phyloP scores from a whole-genome alignment of 345 rosid species.

The Anastatica hierochuntica region DNA sequence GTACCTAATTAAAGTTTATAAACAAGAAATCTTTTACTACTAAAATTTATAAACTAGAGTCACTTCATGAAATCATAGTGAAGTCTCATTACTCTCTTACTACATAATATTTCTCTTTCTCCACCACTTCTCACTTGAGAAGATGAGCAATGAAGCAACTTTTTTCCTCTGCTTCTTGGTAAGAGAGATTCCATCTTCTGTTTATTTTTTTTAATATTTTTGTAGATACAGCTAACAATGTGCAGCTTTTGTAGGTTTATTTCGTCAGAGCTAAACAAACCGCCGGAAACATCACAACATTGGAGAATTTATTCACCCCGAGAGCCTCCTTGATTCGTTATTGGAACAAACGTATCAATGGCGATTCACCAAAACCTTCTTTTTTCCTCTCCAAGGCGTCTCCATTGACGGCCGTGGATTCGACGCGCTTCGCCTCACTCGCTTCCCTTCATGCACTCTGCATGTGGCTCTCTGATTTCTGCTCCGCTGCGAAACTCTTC shows the following conservation, averaged over 20 bases:
- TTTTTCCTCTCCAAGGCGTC: slow-evolving; percentile 77
- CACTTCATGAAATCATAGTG: slow-evolving; percentile 16
- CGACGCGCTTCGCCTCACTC: slow-evolving; percentile 57
- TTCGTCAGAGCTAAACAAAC: slow-evolving; percentile 17
- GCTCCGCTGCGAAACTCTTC: slow-evolving; percentile 71
- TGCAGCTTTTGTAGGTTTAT: neutral
- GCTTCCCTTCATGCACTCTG: slow-evolving; percentile 48
- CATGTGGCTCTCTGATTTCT: slow-evolving; percentile 42
- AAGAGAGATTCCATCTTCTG: neutral
- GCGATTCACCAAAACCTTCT: slow-evolving; percentile 36
- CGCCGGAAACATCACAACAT: neutral
- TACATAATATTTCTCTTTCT: slow-evolving; percentile 21
- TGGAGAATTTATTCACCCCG: slow-evolving; percentile 53
- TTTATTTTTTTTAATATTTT: neutral
- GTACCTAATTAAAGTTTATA: too few species aligned
- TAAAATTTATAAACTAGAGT: neutral
- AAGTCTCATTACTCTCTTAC: too few species aligned
- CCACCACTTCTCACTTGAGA: slow-evolving; percentile 9
- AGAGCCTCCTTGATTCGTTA: slow-evolving; percentile 67
- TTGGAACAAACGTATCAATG: slow-evolving; percentile 61
- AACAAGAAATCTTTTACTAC: too few species aligned
- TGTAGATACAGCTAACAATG: neutral
- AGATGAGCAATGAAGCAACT: slow-evolving; percentile 15
- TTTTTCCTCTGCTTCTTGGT: slow-evolving; percentile 15
- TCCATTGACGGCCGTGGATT: slow-evolving; percentile 47